Percentiles rank a stretch among this genome's conserved stretches.
Conservation (phyloP, 179 eudicot genomes). For the Silene coronaria region DNA sequence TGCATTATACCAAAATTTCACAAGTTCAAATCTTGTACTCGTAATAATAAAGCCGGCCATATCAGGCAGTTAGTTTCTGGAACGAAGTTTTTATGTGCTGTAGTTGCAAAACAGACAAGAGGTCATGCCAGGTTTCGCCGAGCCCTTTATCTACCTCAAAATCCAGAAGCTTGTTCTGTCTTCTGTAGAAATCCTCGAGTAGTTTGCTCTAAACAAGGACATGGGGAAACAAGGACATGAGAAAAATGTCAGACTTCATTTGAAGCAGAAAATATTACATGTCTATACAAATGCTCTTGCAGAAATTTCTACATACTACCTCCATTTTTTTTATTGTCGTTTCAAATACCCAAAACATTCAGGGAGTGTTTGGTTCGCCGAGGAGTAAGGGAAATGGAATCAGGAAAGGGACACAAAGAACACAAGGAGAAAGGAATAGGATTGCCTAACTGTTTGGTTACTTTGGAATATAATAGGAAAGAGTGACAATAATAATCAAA, state of each 20-base stretch:
- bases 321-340: no score
- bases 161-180: slow-evolving; percentile 74
- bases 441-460: no score
- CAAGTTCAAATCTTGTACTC: background rate
- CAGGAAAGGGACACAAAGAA: no score
- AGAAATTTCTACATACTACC: no score
- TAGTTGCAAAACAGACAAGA: slow-evolving; percentile 80
- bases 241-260: slow-evolving; percentile 13
- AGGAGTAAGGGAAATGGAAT: no score
- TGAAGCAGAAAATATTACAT: background rate
- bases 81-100: slow-evolving; percentile 61
- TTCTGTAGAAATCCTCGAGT: slow-evolving; percentile 71
- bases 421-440: no score
- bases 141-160: slow-evolving; percentile 71
- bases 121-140: slow-evolving; percentile 77
- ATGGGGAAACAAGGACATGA: no score
- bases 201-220: slow-evolving; percentile 54
- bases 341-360: no score
- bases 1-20: slow-evolving; percentile 23
- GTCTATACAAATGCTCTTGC: background rate
- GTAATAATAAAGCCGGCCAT: background rate
- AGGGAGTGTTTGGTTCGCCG: no score
- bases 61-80: slow-evolving; percentile 68
- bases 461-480: no score
- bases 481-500: no score